Conservation (phyloP, 495 filamentous ascomycete genomes). For the Evansstolkia leycettana region DNA sequence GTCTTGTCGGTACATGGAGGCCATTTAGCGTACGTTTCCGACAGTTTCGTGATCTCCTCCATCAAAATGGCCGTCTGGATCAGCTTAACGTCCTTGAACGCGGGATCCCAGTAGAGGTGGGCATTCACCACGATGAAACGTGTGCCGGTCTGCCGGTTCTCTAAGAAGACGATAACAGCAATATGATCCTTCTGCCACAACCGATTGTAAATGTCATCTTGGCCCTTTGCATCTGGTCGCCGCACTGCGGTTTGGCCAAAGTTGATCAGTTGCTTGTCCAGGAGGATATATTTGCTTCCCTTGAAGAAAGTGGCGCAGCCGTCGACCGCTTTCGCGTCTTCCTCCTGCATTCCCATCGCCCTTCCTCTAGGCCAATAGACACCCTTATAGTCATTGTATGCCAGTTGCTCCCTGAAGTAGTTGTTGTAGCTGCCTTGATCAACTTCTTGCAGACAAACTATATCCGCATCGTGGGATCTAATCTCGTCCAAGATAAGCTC, state of each 20-base stretch:
- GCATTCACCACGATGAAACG: conserved; percentile 86
- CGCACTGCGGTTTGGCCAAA: conserved; percentile 88
- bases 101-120: conserved; percentile 89
- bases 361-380: conserved; percentile 80
- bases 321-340: conserved; percentile 76
- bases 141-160: conserved; percentile 76
- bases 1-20: conserved; percentile 70
- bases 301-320: conserved; percentile 97
- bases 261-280: conserved; percentile 88
- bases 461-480: conserved; percentile 66
- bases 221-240: conserved; percentile 85
- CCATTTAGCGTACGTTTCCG: conserved; percentile 68
- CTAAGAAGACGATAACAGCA: conserved; percentile 77
- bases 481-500: conserved; percentile 73
- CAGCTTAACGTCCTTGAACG: conserved; percentile 82
- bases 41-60: conserved; percentile 73
- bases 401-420: conserved; percentile 72
- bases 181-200: conserved; percentile 98
- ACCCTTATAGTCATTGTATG: conserved; percentile 79
- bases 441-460: conserved; percentile 87
- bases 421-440: conserved; percentile 82
- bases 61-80: conserved; percentile 90
- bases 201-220: conserved; percentile 92
- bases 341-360: conserved; percentile 81
- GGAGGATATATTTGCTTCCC: conserved; percentile 73